Conservation (phyloP, 805 yeast species). For the Blastobotrys parvus region DNA sequence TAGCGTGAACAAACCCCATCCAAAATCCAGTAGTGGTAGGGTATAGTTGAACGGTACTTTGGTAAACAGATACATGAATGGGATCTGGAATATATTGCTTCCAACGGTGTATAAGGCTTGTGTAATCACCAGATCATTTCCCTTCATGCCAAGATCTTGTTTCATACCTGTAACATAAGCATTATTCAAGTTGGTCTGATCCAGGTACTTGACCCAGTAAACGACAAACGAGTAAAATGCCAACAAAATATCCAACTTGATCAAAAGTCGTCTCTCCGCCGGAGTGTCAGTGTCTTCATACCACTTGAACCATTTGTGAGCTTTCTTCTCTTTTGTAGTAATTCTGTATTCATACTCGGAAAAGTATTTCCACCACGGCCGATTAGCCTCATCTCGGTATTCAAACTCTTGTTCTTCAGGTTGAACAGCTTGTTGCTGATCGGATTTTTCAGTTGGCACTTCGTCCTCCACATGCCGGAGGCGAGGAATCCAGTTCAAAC, state of each 20-base stretch:
- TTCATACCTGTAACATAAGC: conserved; percentile 62
- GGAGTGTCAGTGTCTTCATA: conserved; percentile 33
- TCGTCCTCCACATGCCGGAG: conserved; percentile 6
- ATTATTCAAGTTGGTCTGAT: conserved; percentile 50
- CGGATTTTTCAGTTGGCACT: not conserved
- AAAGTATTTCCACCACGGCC: conserved; percentile 33
- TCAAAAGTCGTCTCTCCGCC: conserved; percentile 38
- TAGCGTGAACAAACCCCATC: conserved; percentile 62
- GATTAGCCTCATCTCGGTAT: conserved; percentile 17
- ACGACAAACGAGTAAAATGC: conserved; percentile 50
- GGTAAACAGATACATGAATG: conserved; percentile 50
- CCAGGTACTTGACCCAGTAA: conserved; percentile 63
- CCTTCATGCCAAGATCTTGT: conserved; percentile 47
- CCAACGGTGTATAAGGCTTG: conserved; percentile 55
- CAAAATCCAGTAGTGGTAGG: conserved; percentile 48
- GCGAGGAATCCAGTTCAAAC: conserved; percentile 8
- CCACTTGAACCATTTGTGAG: conserved; percentile 11
- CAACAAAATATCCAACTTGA: conserved; percentile 48
- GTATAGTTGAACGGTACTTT: conserved; percentile 47
- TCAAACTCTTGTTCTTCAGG: conserved; percentile 5
- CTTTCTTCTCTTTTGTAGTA: conserved; percentile 3
- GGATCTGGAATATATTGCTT: conserved; percentile 51
- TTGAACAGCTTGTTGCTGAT: not conserved
- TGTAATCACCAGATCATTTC: conserved; percentile 52
- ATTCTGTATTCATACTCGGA: conserved; percentile 10